Evolutionary conservation across 164 flowering plant genomes (phyloP).

Genomic region (Umbellularia californica): DNA sequence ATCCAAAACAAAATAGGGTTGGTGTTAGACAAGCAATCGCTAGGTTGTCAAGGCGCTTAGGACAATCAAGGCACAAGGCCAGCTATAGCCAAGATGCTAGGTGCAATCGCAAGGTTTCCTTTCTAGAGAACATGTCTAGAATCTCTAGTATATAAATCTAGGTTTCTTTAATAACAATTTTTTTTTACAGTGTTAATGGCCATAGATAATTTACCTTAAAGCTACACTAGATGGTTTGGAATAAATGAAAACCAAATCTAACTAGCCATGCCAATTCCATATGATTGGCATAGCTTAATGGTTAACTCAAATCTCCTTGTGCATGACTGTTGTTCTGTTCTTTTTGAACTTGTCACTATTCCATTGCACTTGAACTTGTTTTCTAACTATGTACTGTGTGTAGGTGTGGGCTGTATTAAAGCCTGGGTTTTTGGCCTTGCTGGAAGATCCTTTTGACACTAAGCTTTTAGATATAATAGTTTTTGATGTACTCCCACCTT

Average conservation of each 20-base stretch:
- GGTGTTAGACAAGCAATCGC: too few species aligned
- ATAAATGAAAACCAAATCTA: not conserved
- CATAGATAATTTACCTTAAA: not conserved
- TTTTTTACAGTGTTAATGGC: not conserved
- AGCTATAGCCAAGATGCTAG: too few species aligned
- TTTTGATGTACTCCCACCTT: conserved; percentile 89
- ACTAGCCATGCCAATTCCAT: not conserved
- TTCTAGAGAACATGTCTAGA: not conserved
- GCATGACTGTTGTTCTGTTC: not conserved
- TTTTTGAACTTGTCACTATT: not conserved
- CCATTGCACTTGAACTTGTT: not conserved
- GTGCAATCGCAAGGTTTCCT: not conserved
- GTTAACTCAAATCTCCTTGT: not conserved
- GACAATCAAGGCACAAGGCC: too few species aligned
- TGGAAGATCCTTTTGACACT: conserved; percentile 80
- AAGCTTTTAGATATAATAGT: conserved; percentile 87
- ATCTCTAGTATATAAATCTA: not conserved
- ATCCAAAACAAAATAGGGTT: too few species aligned
- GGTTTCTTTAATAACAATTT: not conserved
- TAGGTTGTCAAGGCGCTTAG: too few species aligned
- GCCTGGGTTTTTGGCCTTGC: conserved; percentile 92
- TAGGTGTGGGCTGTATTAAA: conserved; percentile 99
- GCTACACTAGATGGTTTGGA: not conserved
- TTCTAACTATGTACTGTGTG: not conserved
- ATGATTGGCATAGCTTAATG: not conserved